Base-by-base conservation (phyloP, 106 monocot species). In the Dendrobium chrysotoxum region DNA sequence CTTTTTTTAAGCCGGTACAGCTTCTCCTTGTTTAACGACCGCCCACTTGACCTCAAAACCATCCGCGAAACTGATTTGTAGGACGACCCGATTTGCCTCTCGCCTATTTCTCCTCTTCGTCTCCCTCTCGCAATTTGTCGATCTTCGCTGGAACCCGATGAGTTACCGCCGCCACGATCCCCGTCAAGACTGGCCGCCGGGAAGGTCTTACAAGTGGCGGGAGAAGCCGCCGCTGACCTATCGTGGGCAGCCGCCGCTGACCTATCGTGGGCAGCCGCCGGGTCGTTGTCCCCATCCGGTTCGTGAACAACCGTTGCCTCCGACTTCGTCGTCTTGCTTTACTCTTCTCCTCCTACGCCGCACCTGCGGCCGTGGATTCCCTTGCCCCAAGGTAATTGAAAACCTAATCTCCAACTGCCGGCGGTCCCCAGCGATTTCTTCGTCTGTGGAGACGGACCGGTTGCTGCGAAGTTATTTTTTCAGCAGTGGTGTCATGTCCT, bases 391-490 rank as follows among this genome's bases (percentile, higher is more conserved):
- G 25, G 68, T 50, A 39, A 18, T 79, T 44, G 28, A 70, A n/a
- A 28, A 68, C 80, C 70, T 82, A 53, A 65, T 82, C 79, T 75
- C 76, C 30, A 41, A 53, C 28, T 55, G 46, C 78, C 80, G 53
- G 53, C 76, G 13, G 53, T 28, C 0, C 82, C 79, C 1, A n/a
- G 18, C 47, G 47, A 61, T 3, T 76, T 50, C 53, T 46, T 50
- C 28, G 16, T 78, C 26, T 23, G 7, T 28, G 50, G 41, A 26
- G 35, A 81, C 11, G 70, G 75, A 40, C 21, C 4, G 9, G 12
- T 72, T 35, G 79, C 77, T 26, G 87, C 23, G 42, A 72, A 50
- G 73, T 77, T 90, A 17, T 50, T 77, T 45, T 90, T 85, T 79
- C 53, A 13, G 31, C 6, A 53, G 50, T 70, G 81, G 86, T 26